These are phyloP conservation scores for Rubia tinctorum DNA, from an alignment of 305 asterid species.

Conservation along the genomic window DNA sequence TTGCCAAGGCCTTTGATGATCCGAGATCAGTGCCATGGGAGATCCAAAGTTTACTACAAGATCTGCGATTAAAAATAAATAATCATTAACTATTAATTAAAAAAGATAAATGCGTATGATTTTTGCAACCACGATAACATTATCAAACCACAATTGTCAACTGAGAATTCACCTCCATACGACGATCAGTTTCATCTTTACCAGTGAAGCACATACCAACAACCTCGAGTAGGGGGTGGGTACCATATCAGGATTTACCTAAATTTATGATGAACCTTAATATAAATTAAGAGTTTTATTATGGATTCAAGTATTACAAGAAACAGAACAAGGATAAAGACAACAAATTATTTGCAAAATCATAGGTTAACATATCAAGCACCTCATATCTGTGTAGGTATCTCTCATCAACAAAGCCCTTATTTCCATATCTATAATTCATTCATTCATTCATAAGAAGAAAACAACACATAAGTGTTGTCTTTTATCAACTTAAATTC, in stretches of 20 bases:
- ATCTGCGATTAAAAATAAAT: slow-evolving; percentile 45
- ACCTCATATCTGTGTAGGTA: slow-evolving; percentile 99
- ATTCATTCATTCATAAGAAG: slow-evolving; percentile 11
- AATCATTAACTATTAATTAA: background rate
- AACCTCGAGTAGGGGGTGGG: slow-evolving; percentile 60
- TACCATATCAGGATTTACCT: slow-evolving; percentile 94
- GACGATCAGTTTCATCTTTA: slow-evolving; percentile 80
- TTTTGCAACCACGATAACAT: background rate
- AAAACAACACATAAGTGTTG: slow-evolving; percentile 7
- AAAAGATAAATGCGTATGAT: slow-evolving; percentile 8
- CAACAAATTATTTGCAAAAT: background rate
- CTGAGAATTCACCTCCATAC: slow-evolving; percentile 67
- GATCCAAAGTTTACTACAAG: no score
- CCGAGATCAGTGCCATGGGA: no score
- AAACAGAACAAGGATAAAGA: background rate
- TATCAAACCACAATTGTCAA: background rate
- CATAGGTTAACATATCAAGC: slow-evolving; percentile 15
- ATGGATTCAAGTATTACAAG: background rate
- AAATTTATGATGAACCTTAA: background rate
- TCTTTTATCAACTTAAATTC: background rate
- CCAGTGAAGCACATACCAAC: slow-evolving; percentile 88
- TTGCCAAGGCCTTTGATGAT: no score
- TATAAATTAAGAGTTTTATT: background rate
- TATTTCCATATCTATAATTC: slow-evolving; percentile 67
- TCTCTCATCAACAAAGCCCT: slow-evolving; percentile 76